Conservation (phyloP, 805 yeast genomes). For the Candida caryicola region DNA sequence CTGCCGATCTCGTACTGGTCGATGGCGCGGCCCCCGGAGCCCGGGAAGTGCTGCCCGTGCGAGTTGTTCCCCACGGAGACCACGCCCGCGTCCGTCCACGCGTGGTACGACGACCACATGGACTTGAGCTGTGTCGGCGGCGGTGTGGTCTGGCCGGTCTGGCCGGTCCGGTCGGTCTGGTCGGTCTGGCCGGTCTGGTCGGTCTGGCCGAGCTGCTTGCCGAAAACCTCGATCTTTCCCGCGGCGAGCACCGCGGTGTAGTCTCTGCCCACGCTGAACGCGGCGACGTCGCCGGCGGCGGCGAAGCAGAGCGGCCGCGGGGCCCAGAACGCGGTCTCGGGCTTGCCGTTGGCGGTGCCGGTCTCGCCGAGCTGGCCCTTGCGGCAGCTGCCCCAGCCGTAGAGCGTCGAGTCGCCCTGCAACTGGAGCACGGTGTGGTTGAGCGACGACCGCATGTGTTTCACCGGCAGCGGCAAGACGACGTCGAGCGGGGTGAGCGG, state of each 20-base stretch:
- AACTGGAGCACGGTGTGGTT: conserved; percentile 43
- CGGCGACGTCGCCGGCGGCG: conserved; percentile 1
- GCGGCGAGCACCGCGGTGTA: conserved; percentile 39
- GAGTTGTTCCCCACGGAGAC: conserved; percentile 72
- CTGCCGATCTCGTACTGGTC: conserved; percentile 59
- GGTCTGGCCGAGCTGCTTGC: conserved; percentile 20
- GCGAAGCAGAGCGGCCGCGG: conserved; percentile 21
- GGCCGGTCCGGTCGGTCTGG: not conserved
- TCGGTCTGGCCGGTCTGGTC: conserved; percentile 12
- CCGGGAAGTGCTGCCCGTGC: conserved; percentile 60
- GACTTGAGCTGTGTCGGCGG: conserved; percentile 28
- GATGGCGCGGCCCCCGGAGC: conserved; percentile 9
- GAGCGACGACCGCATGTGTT: conserved; percentile 36
- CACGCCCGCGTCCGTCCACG: not conserved
- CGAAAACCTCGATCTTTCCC: not conserved
- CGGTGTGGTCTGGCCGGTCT: too few relatives aligned
- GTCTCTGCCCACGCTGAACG: conserved; percentile 54
- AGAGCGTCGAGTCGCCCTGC: conserved; percentile 38
- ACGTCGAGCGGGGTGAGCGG: conserved; percentile 9
- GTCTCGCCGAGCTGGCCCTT: conserved; percentile 50
- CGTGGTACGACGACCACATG: conserved; percentile 73
- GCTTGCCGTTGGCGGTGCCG: conserved; percentile 9
- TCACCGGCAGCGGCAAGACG: conserved; percentile 5
- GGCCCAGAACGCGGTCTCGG: conserved; percentile 17
- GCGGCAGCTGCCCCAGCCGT: conserved; percentile 70